These are phyloP conservation scores for Leccinum incarnatum DNA, from an alignment of 768 basidiomycete species.

Conservation along the genomic window DNA sequence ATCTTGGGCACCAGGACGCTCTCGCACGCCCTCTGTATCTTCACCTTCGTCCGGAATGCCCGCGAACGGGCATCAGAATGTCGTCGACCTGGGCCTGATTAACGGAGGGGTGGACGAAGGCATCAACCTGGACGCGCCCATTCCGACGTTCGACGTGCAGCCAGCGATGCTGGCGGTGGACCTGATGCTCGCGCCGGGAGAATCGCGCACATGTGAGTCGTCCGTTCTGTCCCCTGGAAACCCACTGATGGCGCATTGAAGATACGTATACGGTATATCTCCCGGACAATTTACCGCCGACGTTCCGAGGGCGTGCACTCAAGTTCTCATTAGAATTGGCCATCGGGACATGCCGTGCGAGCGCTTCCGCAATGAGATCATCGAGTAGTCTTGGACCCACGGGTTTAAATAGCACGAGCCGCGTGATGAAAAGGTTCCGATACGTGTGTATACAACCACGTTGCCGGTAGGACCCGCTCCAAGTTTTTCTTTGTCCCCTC, in stretches of 20 bases:
- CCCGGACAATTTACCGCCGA: conserved; percentile 83
- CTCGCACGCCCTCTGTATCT: conserved; percentile 26
- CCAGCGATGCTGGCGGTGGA: conserved; percentile 91
- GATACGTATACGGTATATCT: conserved; percentile 78
- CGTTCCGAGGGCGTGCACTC: conserved; percentile 81
- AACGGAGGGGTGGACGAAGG: conserved; percentile 38
- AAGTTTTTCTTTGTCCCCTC: neutral
- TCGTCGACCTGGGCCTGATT: conserved; percentile 33
- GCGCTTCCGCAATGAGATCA: conserved; percentile 28
- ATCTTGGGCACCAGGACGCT: conserved; percentile 19
- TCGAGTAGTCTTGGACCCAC: conserved; percentile 33
- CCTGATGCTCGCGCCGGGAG: conserved; percentile 74
- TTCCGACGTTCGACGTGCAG: conserved; percentile 85
- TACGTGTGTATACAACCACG: conserved; percentile 83
- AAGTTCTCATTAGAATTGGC: conserved; percentile 87
- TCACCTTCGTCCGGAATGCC: conserved; percentile 13
- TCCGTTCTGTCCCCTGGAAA: neutral
- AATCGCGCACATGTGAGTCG: conserved; percentile 70
- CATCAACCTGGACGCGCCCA: conserved; percentile 57
- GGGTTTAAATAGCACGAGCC: conserved; percentile 54
- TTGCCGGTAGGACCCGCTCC: conserved; percentile 53
- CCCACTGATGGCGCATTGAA: conserved; percentile 29
- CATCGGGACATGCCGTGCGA: conserved; percentile 81
- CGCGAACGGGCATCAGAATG: conserved; percentile 12
- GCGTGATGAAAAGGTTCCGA: conserved; percentile 84